Conservation (phyloP, 345 rosid genomes). For the Salix koriyanagi region DNA sequence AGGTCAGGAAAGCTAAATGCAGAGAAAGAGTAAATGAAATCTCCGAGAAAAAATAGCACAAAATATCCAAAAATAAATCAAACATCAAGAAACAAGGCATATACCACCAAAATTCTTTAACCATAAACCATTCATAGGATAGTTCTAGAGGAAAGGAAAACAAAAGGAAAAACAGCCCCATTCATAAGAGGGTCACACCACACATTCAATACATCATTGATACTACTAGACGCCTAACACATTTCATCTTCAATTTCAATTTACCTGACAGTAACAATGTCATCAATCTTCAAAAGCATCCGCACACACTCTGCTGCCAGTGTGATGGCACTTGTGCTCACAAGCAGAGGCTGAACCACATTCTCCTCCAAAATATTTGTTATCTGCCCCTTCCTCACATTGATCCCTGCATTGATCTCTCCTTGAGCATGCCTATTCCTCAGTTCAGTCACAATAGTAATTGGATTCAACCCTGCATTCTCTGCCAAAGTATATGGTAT, state of each 20-base stretch:
- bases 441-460: constrained; percentile 92
- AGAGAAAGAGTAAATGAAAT: not conserved
- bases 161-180: not conserved
- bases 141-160: not conserved
- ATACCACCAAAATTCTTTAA: not conserved
- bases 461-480: constrained; percentile 95
- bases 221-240: not conserved
- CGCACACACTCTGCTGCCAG: constrained; percentile 94
- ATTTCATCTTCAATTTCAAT: constrained; percentile 7
- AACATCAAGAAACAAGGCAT: not conserved
- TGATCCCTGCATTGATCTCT: constrained; percentile 90
- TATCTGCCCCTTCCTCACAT: constrained; percentile 97
- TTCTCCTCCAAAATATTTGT: constrained; percentile 98
- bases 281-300: constrained; percentile 98
- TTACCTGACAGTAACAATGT: constrained; percentile 91
- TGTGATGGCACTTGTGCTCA: constrained; percentile 86
- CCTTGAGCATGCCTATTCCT: constrained; percentile 98
- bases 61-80: not conserved
- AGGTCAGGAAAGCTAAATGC: not conserved
- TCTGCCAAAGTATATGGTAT: constrained; percentile 93
- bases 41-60: not conserved
- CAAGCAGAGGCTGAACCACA: constrained; percentile 96
- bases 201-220: not conserved
- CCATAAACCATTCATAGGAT: not conserved
- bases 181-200: not conserved